Evolutionary conservation across 257 asterid genomes (phyloP), one percentile per base, ranked within the genome.

Genomic region (Solanum bulbocastanum): DNA sequence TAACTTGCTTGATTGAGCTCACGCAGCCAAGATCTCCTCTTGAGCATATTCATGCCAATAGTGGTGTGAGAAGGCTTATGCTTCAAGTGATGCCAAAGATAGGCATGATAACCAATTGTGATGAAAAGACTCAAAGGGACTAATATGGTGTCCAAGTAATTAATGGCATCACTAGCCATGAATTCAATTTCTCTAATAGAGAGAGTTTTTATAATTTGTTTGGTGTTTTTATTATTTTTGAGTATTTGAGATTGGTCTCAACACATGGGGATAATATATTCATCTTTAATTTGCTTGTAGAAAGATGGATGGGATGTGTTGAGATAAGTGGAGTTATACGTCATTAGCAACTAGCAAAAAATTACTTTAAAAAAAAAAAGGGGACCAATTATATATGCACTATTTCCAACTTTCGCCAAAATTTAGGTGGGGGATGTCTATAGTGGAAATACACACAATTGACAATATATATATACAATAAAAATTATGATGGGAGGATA

Each of bases 81-180:
- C 89, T 86, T 91, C 76, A 93, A 87, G 83, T 83, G 76, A 90
- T 95, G 98, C 92, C 94, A 94, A 1, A 96, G 96, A 72, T 93
- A 95, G 27, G 93, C 95, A 83, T 96, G 99, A 92, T 96, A 96
- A 2, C 96, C 97, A 4, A 96, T 88, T 18, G 97, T 95, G 42
- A 95, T 73, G 92, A 94, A 93, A 42, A 96, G 88, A 91, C 97
- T 94, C 5, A 90, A 22, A 2, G 98, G 96, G 8, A 96, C 99
- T 78, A 96, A 36, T n/a, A 94, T 83, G 89, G 94, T 91, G 62
- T 95, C 98, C 42, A 93, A 74, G 66, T 91, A 94, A 10, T 83
- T 89, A 6, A 91, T 65, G 11, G 87, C 89, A 2, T 88, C 14
- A 52, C 10, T 16, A 60, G 69, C 91, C 92, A 90, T 88, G 36